phyloP scores from a whole-genome alignment of 2,329 filamentous ascomycete species.

The Cladosporium sphaerospermum region DNA sequence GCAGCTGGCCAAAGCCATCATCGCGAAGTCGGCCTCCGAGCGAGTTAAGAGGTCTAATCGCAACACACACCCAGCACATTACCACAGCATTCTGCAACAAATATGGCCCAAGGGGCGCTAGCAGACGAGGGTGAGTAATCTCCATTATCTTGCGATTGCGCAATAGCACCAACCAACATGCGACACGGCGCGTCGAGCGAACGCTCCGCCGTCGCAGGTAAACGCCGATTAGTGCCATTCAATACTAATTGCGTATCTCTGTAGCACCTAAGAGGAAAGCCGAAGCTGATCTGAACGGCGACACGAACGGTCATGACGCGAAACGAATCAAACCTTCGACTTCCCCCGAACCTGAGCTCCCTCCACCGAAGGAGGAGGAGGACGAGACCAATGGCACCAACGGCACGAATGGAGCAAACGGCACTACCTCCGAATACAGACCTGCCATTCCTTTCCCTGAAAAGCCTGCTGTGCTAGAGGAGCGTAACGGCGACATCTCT shows the following conservation, averaged over 20 bases:
- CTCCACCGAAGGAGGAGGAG: slow-evolving; percentile 24
- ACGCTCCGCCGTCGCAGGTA: too few relatives aligned
- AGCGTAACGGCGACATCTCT: slow-evolving; percentile 89
- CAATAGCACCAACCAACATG: too few relatives aligned
- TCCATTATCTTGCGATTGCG: neutral
- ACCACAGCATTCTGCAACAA: neutral
- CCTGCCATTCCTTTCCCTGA: slow-evolving; percentile 74
- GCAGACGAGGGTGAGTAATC: slow-evolving; percentile 1
- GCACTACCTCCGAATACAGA: slow-evolving; percentile 32
- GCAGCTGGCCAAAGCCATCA: neutral
- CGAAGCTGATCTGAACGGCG: slow-evolving; percentile 52
- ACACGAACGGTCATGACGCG: slow-evolving; percentile 46
- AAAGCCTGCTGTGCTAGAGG: slow-evolving; percentile 90
- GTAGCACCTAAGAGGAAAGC: slow-evolving; percentile 63
- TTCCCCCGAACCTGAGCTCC: slow-evolving; percentile 29
- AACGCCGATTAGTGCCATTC: too few relatives aligned
- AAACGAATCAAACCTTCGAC: slow-evolving; percentile 57
- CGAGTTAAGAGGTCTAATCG: too few relatives aligned
- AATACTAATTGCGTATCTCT: too few relatives aligned
- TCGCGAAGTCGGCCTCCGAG: too few relatives aligned
- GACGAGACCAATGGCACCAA: slow-evolving; percentile 4
- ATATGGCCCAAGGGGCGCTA: slow-evolving; percentile 5
- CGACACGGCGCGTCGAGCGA: too few relatives aligned
- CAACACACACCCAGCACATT: too few relatives aligned
- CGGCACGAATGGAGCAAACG: slow-evolving; percentile 3